Evolutionary conservation across 2,329 filamentous ascomycete species (phyloP).

Genomic region (Pseudogymnoascus sp.): DNA sequence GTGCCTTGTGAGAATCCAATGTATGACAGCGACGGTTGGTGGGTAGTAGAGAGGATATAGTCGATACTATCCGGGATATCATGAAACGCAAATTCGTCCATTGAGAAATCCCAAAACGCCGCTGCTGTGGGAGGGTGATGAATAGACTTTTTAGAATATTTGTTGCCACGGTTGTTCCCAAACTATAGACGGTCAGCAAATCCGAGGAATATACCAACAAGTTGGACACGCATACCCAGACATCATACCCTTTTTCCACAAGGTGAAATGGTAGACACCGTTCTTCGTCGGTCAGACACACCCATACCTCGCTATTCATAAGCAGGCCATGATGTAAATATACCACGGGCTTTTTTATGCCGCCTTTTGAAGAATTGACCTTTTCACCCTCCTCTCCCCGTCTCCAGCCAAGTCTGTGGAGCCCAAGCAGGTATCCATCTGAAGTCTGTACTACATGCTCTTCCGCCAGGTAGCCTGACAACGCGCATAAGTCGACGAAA

Average conservation of each 20-base stretch:
- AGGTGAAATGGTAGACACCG: constrained; percentile 81
- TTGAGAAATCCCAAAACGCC: constrained; percentile 94
- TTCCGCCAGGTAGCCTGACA: constrained; percentile 88
- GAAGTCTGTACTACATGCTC: constrained; percentile 93
- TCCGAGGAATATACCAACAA: background rate
- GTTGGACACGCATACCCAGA: constrained; percentile 58
- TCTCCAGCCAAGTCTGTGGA: constrained; percentile 78
- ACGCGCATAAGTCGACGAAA: constrained; percentile 84
- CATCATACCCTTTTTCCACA: constrained; percentile 86
- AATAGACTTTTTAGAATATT: constrained; percentile 94
- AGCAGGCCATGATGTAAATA: constrained; percentile 93
- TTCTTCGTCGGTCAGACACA: constrained; percentile 78
- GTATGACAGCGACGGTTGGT: constrained; percentile 79
- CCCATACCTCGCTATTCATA: constrained; percentile 99
- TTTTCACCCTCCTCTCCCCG: constrained; percentile 70
- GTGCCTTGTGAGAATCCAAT: constrained; percentile 97
- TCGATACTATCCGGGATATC: constrained; percentile 93
- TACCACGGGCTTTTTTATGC: constrained; percentile 70
- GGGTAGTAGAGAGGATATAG: constrained; percentile 79
- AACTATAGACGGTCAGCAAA: constrained; percentile 44
- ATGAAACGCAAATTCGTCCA: constrained; percentile 95
- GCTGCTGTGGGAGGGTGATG: constrained; percentile 62
- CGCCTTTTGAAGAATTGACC: constrained; percentile 61
- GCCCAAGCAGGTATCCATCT: constrained; percentile 84
- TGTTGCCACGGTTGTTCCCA: constrained; percentile 96